A percentile compares a stretch with the other conserved stretches of the same genome.
Evolutionary conservation across 805 yeast genomes (phyloP).

Genomic region (Candida silvicultrix): DNA sequence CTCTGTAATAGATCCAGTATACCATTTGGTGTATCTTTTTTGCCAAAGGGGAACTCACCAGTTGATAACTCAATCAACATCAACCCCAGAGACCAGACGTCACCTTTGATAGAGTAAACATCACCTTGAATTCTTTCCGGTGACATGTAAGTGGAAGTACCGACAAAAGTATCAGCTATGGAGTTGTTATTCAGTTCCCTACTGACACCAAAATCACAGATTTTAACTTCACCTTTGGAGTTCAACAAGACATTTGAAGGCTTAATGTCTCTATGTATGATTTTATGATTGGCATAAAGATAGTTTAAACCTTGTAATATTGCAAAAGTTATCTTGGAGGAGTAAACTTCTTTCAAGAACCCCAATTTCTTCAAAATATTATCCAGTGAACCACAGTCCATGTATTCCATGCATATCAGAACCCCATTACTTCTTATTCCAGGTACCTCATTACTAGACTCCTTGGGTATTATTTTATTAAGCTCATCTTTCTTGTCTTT

Average conservation of each 20-base stretch:
- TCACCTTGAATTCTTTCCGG: constrained; percentile 98
- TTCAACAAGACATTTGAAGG: constrained; percentile 91
- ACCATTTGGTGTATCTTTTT: constrained; percentile 67
- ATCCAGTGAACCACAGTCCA: constrained; percentile 92
- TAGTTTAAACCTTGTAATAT: constrained; percentile 79
- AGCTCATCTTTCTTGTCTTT: not conserved
- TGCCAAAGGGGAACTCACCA: constrained; percentile 76
- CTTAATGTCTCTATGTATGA: constrained; percentile 93
- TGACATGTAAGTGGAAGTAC: constrained; percentile 95
- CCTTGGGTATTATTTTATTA: constrained; percentile 5
- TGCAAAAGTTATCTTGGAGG: constrained; percentile 68
- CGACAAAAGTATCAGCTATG: constrained; percentile 95
- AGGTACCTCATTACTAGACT: constrained; percentile 13
- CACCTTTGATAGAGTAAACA: constrained; percentile 89
- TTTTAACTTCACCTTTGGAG: constrained; percentile 78
- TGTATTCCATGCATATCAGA: constrained; percentile 90
- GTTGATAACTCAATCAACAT: constrained; percentile 85
- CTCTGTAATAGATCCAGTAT: constrained; percentile 86
- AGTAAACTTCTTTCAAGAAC: constrained; percentile 58
- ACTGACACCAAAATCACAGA: constrained; percentile 96
- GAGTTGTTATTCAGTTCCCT: constrained; percentile 83
- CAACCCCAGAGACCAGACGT: constrained; percentile 94
- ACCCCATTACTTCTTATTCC: constrained; percentile 48
- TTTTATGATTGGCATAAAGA: constrained; percentile 75
- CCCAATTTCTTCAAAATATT: constrained; percentile 59